phyloP scores from a whole-genome alignment of 1,284 basidiomycete genomes.

The Pholiota adiposa region DNA sequence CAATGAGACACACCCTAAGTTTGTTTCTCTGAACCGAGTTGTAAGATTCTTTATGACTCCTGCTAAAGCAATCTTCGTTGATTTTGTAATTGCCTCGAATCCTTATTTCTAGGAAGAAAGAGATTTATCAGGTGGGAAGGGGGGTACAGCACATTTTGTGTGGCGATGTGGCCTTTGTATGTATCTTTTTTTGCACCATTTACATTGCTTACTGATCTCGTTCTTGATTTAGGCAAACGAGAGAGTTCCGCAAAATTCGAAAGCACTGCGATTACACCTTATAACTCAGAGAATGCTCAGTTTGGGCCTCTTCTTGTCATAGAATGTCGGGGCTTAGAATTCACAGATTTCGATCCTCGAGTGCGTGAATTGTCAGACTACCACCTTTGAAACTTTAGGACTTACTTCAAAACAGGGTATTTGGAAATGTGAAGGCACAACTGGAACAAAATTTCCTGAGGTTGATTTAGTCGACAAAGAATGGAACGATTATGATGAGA shows the following conservation, averaged over 20 bases:
- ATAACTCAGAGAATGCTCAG: slow-evolving; percentile 61
- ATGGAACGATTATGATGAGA: slow-evolving; percentile 86
- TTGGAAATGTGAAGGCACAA: slow-evolving; percentile 72
- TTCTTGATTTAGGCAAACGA: slow-evolving; percentile 64
- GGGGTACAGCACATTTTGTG: slow-evolving; percentile 73
- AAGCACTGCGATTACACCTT: slow-evolving; percentile 52
- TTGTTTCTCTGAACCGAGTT: slow-evolving; percentile 67
- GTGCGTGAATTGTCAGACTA: slow-evolving; percentile 36
- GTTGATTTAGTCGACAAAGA: slow-evolving; percentile 67
- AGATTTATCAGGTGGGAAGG: slow-evolving; percentile 67
- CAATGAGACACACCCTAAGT: slow-evolving; percentile 72
- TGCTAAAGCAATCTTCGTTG: background rate
- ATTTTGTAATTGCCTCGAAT: background rate
- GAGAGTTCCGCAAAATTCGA: slow-evolving; percentile 84
- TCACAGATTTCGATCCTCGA: slow-evolving; percentile 69
- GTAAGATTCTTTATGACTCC: slow-evolving; percentile 37
- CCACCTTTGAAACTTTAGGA: background rate
- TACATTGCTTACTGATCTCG: background rate
- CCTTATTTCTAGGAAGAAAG: slow-evolving; percentile 56
- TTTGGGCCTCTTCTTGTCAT: slow-evolving; percentile 66
- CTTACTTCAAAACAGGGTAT: slow-evolving; percentile 47
- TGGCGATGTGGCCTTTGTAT: slow-evolving; percentile 75
- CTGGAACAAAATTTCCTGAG: slow-evolving; percentile 59
- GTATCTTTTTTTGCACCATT: slow-evolving; percentile 18
- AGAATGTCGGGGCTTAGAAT: slow-evolving; percentile 82